Percentiles rank a stretch among this genome's conserved stretches.
phyloP scores from a whole-genome alignment of 176 grass and related monocot genomes.

The Cymbopogon citratus region DNA sequence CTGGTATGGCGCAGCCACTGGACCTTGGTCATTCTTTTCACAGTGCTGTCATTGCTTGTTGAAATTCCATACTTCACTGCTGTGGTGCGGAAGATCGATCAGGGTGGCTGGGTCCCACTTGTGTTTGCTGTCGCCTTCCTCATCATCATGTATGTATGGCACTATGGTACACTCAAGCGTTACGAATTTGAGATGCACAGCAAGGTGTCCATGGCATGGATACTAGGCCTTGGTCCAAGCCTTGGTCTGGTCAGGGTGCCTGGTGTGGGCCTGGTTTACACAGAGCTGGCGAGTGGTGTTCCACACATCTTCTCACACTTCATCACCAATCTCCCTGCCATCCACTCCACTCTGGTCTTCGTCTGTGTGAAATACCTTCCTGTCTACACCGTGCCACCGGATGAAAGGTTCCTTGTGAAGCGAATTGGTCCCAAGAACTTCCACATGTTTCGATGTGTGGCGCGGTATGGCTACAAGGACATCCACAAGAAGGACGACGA shows the following conservation, averaged over 20 bases:
- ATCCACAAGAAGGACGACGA: conserved; percentile 68
- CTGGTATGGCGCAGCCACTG: conserved; percentile 86
- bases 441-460: conserved; percentile 77
- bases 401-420: conserved; percentile 65
- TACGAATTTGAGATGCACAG: conserved; percentile 80
- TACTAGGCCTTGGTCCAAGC: conserved; percentile 69
- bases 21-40: conserved; percentile 52
- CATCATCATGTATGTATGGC: conserved; percentile 75
- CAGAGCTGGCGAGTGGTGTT: conserved; percentile 59
- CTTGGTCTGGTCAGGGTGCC: conserved; percentile 78
- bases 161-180: conserved; percentile 66
- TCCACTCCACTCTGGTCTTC: conserved; percentile 75
- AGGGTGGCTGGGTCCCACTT: conserved; percentile 76
- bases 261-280: conserved; percentile 75
- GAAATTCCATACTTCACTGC: conserved; percentile 61
- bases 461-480: conserved; percentile 80
- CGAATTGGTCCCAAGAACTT: conserved; percentile 64
- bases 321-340: conserved; percentile 78
- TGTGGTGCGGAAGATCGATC: conserved; percentile 58
- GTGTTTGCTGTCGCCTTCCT: conserved; percentile 50
- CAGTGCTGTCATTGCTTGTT: conserved; percentile 32
- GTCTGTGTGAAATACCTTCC: conserved; percentile 80
- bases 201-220: conserved; percentile 90
- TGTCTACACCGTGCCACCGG: conserved; percentile 54
- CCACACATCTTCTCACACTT: conserved; percentile 92